Conservation (phyloP, 805 yeast species). For the Lachancea fermentati region DNA sequence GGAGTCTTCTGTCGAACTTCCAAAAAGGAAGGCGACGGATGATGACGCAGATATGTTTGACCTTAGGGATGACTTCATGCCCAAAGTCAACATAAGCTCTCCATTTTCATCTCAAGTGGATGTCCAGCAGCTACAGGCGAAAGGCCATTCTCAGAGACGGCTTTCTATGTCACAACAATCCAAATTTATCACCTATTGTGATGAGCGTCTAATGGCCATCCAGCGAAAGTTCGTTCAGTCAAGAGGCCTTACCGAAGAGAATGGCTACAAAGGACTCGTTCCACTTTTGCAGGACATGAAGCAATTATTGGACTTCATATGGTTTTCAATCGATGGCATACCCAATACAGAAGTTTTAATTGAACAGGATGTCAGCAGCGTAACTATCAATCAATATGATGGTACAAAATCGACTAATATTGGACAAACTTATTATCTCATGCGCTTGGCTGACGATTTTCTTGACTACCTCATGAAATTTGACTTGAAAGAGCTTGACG, state of each 20-base stretch:
- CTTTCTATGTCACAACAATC: constrained; percentile 49
- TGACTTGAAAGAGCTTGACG: constrained; percentile 20
- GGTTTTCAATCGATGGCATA: constrained; percentile 49
- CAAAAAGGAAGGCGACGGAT: constrained; percentile 3
- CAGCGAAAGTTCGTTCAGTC: constrained; percentile 50
- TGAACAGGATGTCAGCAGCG: constrained; percentile 10
- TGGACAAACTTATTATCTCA: constrained; percentile 59
- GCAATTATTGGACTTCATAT: constrained; percentile 48
- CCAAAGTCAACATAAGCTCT: constrained; percentile 25
- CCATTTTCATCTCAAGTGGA: constrained; percentile 27
- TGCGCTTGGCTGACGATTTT: constrained; percentile 61
- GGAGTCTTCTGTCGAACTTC: not conserved
- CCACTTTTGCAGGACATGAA: constrained; percentile 43
- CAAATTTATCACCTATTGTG: constrained; percentile 49
- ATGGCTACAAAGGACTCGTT: constrained; percentile 27
- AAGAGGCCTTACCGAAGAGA: constrained; percentile 32
- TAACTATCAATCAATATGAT: constrained; percentile 9
- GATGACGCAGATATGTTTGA: constrained; percentile 19
- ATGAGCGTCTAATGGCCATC: constrained; percentile 45
- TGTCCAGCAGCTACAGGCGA: constrained; percentile 4
- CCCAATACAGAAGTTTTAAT: constrained; percentile 28
- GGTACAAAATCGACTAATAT: constrained; percentile 31
- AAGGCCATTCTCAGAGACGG: constrained; percentile 18
- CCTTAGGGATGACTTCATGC: constrained; percentile 28
- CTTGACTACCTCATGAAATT: constrained; percentile 52